phyloP scores from a whole-genome alignment of 1,139 yeast species.

The Geotrichum citri-aurantii region DNA sequence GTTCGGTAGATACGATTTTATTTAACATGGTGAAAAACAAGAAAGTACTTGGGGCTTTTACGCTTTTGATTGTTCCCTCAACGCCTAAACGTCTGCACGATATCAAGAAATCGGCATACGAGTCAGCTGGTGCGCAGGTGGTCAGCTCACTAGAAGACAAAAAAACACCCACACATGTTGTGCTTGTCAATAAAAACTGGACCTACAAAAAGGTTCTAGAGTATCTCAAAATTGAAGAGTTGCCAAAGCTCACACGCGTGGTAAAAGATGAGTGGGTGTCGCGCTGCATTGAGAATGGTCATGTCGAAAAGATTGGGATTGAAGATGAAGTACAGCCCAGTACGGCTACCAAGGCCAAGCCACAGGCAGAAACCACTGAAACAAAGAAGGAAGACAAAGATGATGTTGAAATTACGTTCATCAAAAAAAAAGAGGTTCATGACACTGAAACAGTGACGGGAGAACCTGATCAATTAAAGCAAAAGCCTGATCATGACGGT shows the following conservation, averaged over 20 bases:
- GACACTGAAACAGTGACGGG: background rate
- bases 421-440: background rate
- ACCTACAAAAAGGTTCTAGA: background rate
- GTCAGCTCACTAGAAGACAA: background rate
- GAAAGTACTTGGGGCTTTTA: background rate
- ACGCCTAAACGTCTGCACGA: background rate
- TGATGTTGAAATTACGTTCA: background rate
- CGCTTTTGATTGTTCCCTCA: background rate
- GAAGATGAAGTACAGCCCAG: background rate
- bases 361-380: background rate
- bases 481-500: background rate
- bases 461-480: background rate
- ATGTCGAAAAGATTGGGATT: background rate
- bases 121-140: background rate
- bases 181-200: constrained; percentile 7
- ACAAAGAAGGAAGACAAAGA: background rate
- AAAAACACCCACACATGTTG: background rate
- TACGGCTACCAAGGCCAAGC: background rate
- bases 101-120: background rate
- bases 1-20: background rate
- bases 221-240: constrained; percentile 3
- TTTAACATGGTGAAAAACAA: background rate
- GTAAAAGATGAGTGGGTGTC: constrained; percentile 38
- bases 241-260: constrained; percentile 16
- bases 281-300: constrained; percentile 34